Evolutionary conservation across 2,329 filamentous ascomycete genomes (phyloP).

Genomic region (Aspergillus tubingensis): DNA sequence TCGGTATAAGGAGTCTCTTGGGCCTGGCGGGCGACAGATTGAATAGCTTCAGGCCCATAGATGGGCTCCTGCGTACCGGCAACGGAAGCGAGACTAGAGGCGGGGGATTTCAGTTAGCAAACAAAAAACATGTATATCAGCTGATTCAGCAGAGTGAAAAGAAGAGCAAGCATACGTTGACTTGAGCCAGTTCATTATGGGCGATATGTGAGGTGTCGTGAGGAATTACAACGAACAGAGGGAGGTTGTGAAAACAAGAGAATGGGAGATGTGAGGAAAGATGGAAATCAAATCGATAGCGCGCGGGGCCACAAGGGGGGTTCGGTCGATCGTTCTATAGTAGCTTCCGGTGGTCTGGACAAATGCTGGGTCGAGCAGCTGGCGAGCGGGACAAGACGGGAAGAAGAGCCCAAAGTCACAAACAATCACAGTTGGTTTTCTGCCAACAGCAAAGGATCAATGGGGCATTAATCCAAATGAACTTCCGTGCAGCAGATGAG

Average conservation of each 20-base stretch:
- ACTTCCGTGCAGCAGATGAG: no score
- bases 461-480: not conserved
- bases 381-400: not conserved
- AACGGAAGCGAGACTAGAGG: constrained; percentile 65
- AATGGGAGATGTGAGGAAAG: constrained; percentile 18
- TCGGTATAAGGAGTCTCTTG: constrained; percentile 78
- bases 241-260: constrained; percentile 19
- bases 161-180: constrained; percentile 66
- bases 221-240: not conserved
- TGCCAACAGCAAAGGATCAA: not conserved
- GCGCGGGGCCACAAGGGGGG: constrained; percentile 33
- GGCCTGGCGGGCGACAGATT: constrained; percentile 79
- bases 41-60: constrained; percentile 87
- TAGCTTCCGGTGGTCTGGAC: constrained; percentile 16
- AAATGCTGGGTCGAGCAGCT: not conserved
- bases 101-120: constrained; percentile 56
- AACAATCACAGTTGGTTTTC: not conserved
- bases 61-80: constrained; percentile 95
- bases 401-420: not conserved
- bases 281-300: constrained; percentile 39
- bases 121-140: not conserved
- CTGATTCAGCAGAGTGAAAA: constrained; percentile 4
- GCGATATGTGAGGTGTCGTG: constrained; percentile 26
- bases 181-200: constrained; percentile 94
- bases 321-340: constrained; percentile 12